Base-by-base conservation (phyloP, 2,329 filamentous ascomycete species). In the Kalaharituber pfeilii region DNA sequence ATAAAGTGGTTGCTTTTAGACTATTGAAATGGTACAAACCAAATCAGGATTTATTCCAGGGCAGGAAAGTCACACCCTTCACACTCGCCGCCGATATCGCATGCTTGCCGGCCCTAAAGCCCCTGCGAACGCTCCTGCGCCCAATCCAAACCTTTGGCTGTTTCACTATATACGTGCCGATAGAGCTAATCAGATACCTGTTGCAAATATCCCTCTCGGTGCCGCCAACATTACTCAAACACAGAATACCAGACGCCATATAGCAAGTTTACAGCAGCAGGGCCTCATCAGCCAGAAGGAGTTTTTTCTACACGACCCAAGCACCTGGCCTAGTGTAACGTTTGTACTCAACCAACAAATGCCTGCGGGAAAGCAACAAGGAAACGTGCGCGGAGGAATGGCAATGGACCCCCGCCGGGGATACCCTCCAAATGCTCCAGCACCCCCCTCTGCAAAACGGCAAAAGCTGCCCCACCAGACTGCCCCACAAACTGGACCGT, bases 241-340 rank as follows among this genome's bases (percentile, higher is more conserved):
- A 4, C 69, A 72, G 53, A 66, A 62, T 29, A 67, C 67, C 65
- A 74, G 49, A 65, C 65, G 20, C 69, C 73, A 62, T 73, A 79
- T n/a, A 69, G 70, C 50, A 75, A 74, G 63, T 68, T 84, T 73
- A 69, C 80, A 83, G 69, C 76, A 74, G 53, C 83, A 85, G 60
- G 89, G 87, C 5, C 83, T 87, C 63, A 80, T 94, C 44, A 77
- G 81, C 55, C 82, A 86, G 62, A 94, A 94, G 66, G 87, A 94
- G 63, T 96, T 96, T 66, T 93, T 95, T 81, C 75, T 96, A 18
- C 81, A 85, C 49, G 89, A 96, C 68, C 79, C 86, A 42, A 76
- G 81, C 60, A 93, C 86, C 69, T 96, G 89, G 88, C 42, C 42
- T 13, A 47, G 42, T 25, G 42, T 47, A 13, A 47, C 42, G 3